Evolutionary conservation across 1,284 basidiomycete species (phyloP), one percentile per base, ranked within the genome.

Genomic region (Moesziomyces parantarcticus): DNA sequence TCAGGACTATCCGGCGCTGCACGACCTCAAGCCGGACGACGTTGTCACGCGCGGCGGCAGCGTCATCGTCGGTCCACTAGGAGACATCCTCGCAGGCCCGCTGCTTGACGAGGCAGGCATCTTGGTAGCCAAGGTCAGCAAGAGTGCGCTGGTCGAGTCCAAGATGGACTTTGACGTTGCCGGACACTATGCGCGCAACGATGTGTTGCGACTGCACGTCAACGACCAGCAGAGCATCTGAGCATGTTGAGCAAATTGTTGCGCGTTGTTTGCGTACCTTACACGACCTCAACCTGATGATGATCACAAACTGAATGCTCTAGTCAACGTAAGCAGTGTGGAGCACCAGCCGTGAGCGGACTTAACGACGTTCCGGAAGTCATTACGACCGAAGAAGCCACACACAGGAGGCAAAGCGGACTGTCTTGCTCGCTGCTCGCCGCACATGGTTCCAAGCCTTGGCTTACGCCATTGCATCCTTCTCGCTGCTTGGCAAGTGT

Each of bases 151-250:
- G 50, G 67, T 88, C 5, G 85, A 90, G 48, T 90, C 90, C 26
- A 91, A 90, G 83, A 89, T 91, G 75, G 91, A 92, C 80, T 84
- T 92, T 58, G 91, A 92, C 79, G 86, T 88, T 3, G 87, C 88
- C 0, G 91, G 91, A 18, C 90, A 91, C 83, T 91, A 92, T 82
- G 87, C 89, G 1, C 82, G 91, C 60, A 86, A 88, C 40, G 90
- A 91, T 43, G 65, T 85, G 22, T 60, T 86, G 53, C 55, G 67
- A 14, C 46, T 73, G 29, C 49, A 34, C 32, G 66, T 77, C 47
- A 64, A 65, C 29, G 58, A 66, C 39, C 8, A 18, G 7, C 14
- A 25, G 23, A 43, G 40, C 34, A 56, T 11, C 32, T 57, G 21
- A 13, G 89, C 29, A 5, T 32, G 29, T 32, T 32, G 29, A 32